Conservation (phyloP, 2,329 filamentous ascomycete genomes). For the Whalleya microplaca region DNA sequence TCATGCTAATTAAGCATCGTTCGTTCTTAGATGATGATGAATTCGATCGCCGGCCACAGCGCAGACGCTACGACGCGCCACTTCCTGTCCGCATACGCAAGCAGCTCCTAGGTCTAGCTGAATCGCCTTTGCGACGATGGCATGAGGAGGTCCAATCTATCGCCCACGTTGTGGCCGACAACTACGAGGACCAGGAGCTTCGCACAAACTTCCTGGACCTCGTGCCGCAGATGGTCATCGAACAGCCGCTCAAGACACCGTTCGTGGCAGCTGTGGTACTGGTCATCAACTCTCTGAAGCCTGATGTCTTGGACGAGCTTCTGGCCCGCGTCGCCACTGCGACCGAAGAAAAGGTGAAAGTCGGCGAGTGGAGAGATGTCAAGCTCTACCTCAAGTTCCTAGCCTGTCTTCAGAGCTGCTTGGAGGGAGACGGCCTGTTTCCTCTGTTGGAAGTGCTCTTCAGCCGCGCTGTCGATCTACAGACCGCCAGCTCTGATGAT, state of each 20-base stretch:
- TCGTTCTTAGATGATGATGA: slow-evolving; percentile 69
- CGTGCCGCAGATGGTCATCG: slow-evolving; percentile 74
- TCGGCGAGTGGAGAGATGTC: slow-evolving; percentile 84
- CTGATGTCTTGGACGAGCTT: slow-evolving; percentile 73
- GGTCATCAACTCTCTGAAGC: slow-evolving; percentile 75
- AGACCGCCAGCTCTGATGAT: slow-evolving; percentile 91
- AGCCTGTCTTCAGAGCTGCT: slow-evolving; percentile 79
- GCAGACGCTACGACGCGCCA: slow-evolving; percentile 74
- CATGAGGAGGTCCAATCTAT: slow-evolving; percentile 78
- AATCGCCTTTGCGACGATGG: slow-evolving; percentile 77
- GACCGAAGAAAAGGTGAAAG: slow-evolving; percentile 68
- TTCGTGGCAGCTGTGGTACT: slow-evolving; percentile 86
- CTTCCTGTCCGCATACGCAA: slow-evolving; percentile 73
- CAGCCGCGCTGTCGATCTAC: slow-evolving; percentile 84
- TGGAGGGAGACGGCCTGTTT: slow-evolving; percentile 85
- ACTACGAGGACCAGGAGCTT: slow-evolving; percentile 83
- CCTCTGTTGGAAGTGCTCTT: slow-evolving; percentile 89
- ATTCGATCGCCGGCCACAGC: slow-evolving; percentile 72
- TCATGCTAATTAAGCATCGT: slow-evolving; percentile 15
- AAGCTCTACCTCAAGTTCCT: slow-evolving; percentile 90
- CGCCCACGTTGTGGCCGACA: slow-evolving; percentile 76
- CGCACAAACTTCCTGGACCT: slow-evolving; percentile 74
- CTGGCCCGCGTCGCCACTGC: slow-evolving; percentile 64
- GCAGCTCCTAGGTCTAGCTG: slow-evolving; percentile 79
- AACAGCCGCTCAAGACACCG: slow-evolving; percentile 97